A percentile compares a stretch with the other conserved stretches of the same genome.
Evolutionary conservation across 2,329 filamentous ascomycete genomes (phyloP).

Genomic region (Fusarium zealandicum): DNA sequence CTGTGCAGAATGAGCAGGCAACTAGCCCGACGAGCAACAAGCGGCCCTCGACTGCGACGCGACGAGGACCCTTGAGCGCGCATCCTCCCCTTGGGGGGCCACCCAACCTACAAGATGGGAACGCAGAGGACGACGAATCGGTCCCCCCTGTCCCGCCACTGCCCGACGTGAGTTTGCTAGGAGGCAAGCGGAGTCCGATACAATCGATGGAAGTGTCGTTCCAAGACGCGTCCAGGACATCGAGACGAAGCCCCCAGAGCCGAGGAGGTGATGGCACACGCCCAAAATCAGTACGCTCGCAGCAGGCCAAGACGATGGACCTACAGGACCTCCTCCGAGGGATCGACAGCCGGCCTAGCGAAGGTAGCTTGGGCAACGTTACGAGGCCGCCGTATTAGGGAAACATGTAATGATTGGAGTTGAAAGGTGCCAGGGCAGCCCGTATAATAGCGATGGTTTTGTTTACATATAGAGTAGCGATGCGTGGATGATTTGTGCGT

Average conservation of each 20-base stretch:
- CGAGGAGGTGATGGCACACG: conserved; percentile 50
- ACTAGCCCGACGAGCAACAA: conserved; percentile 42
- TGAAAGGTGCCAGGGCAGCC: conserved; percentile 1
- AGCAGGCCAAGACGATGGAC: conserved; percentile 51
- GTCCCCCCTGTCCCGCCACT: conserved; percentile 66
- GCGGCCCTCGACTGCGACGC: conserved; percentile 47
- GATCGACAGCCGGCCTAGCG: conserved; percentile 58
- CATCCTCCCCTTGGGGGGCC: conserved; percentile 48
- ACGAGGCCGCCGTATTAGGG: conserved; percentile 58
- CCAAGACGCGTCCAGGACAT: conserved; percentile 48
- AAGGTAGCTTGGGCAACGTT: conserved; percentile 55
- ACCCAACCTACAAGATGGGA: conserved; percentile 42
- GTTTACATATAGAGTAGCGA: conserved; percentile 28
- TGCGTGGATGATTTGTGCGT: conserved; percentile 24
- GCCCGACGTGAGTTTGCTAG: conserved; percentile 49
- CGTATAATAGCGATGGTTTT: conserved; percentile 28
- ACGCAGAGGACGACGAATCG: conserved; percentile 45
- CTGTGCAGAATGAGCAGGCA: conserved; percentile 43
- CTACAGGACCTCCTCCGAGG: conserved; percentile 58
- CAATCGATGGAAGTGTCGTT: conserved; percentile 42
- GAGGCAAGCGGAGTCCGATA: conserved; percentile 42
- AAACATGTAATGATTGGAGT: conserved; percentile 18
- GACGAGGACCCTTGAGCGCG: conserved; percentile 53
- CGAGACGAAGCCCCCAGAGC: conserved; percentile 52
- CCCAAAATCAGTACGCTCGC: conserved; percentile 46